Percentiles rank a stretch among this genome's conserved stretches.
These are phyloP conservation scores for Phytophthora pluvialis DNA, from an alignment of 352 stramenopile species.

Conservation along the genomic window DNA sequence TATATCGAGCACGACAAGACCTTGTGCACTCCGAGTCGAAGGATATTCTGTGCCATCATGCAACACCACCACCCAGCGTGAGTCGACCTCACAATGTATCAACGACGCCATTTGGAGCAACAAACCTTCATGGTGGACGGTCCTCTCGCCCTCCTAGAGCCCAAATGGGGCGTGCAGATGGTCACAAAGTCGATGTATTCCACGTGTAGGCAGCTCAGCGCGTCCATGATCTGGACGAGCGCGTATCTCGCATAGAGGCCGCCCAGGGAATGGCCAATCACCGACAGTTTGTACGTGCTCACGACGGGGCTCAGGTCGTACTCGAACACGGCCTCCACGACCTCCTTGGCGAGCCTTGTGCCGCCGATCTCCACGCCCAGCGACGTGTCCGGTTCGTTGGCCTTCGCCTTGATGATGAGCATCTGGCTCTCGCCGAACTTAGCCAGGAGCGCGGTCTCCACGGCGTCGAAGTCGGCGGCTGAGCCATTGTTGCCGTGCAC, in stretches of 20 bases:
- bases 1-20: constrained; percentile 72
- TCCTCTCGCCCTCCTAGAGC: constrained; percentile 68
- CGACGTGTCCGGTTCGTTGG: constrained; percentile 70
- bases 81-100: constrained; percentile 13
- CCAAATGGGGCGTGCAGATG: constrained; percentile 82
- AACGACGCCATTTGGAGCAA: background rate
- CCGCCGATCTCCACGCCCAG: constrained; percentile 73
- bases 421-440: constrained; percentile 59
- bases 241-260: constrained; percentile 80
- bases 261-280: constrained; percentile 78
- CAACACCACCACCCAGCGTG: constrained; percentile 8
- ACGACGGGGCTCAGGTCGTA: constrained; percentile 62
- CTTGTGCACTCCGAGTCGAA: constrained; percentile 74
- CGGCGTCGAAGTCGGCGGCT: constrained; percentile 69
- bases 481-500: constrained; percentile 87
- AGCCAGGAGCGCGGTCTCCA: constrained; percentile 47
- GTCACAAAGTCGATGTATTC: constrained; percentile 81
- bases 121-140: constrained; percentile 72
- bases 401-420: constrained; percentile 70
- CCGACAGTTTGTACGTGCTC: constrained; percentile 67
- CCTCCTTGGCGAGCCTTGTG: constrained; percentile 65
- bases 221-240: constrained; percentile 59
- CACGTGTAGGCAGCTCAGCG: constrained; percentile 64
- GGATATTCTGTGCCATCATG: constrained; percentile 55
- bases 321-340: constrained; percentile 62